These are phyloP conservation scores for Lathyrus tuberosus DNA, from an alignment of 306 rosid genomes.

Conservation along the genomic window DNA sequence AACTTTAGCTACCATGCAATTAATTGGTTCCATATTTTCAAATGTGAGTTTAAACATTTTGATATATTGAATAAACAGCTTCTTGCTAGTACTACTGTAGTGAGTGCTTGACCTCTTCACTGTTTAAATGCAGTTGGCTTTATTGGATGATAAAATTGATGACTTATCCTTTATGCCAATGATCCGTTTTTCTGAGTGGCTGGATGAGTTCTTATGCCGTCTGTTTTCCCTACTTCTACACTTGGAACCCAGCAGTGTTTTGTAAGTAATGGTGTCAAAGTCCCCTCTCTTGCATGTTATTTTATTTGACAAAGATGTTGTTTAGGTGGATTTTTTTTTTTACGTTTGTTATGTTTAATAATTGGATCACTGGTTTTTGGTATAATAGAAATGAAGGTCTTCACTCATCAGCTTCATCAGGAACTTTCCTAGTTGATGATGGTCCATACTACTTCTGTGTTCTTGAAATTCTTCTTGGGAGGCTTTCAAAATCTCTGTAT, in stretches of 20 bases:
- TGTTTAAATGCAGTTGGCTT: conserved; percentile 75
- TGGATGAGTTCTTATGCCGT: conserved; percentile 98
- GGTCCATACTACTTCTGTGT: conserved; percentile 95
- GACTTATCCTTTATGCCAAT: conserved; percentile 80
- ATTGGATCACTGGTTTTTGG: conserved; percentile 46
- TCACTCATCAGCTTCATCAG: conserved; percentile 83
- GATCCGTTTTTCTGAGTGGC: conserved; percentile 93
- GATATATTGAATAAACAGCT: conserved; percentile 28
- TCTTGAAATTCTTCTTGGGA: conserved; percentile 91
- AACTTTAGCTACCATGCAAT: conserved; percentile 98
- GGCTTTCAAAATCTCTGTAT: conserved; percentile 81
- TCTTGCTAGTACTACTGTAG: conserved; percentile 21
- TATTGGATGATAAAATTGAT: conserved; percentile 71
- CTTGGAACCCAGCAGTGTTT: conserved; percentile 92
- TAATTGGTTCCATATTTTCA: conserved; percentile 93
- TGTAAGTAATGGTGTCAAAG: conserved; percentile 60
- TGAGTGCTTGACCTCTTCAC: conserved; percentile 32
- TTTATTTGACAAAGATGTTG: conserved; percentile 22
- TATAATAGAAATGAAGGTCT: conserved; percentile 85
- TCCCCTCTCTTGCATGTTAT: conserved; percentile 30
- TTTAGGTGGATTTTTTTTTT: conserved; percentile 31
- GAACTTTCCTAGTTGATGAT: conserved; percentile 97
- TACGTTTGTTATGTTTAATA: conserved; percentile 16
- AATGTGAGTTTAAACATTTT: conserved; percentile 64
- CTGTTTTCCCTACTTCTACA: conserved; percentile 87